phyloP scores from a whole-genome alignment of 2,329 filamentous ascomycete genomes.

The Cladosporium oxysporum region DNA sequence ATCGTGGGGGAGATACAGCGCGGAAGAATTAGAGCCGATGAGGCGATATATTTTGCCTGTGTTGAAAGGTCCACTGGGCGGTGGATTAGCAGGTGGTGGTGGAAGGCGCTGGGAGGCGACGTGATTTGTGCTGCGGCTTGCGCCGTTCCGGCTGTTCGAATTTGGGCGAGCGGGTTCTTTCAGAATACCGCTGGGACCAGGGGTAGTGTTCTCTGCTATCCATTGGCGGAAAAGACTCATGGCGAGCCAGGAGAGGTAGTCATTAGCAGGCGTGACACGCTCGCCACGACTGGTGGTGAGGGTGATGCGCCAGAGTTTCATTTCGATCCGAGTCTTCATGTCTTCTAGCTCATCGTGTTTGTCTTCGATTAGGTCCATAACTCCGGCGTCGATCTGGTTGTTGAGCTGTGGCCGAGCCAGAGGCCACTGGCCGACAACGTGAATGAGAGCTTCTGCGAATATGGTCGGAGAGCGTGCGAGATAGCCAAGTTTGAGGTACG shows the following conservation, averaged over 20 bases:
- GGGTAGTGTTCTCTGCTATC: constrained; percentile 86
- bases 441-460: constrained; percentile 78
- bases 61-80: constrained; percentile 41
- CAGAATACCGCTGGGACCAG: constrained; percentile 59
- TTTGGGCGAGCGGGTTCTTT: constrained; percentile 36
- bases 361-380: constrained; percentile 89
- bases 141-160: constrained; percentile 12
- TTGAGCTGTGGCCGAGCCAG: constrained; percentile 75
- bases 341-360: constrained; percentile 92
- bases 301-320: constrained; percentile 76
- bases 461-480: constrained; percentile 77
- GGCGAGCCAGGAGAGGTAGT: constrained; percentile 86
- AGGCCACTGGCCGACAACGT: constrained; percentile 95
- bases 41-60: constrained; percentile 76
- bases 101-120: constrained; percentile 33
- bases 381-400: constrained; percentile 68
- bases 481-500: constrained; percentile 86
- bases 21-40: constrained; percentile 62
- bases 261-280: constrained; percentile 74
- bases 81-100: constrained; percentile 32
- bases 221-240: constrained; percentile 88
- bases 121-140: constrained; percentile 24
- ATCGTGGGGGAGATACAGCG: constrained; percentile 75
- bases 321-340: constrained; percentile 75
- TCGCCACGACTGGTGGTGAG: constrained; percentile 79